Conservation (phyloP, 1,284 basidiomycete genomes). For the Puccinia triticina region DNA sequence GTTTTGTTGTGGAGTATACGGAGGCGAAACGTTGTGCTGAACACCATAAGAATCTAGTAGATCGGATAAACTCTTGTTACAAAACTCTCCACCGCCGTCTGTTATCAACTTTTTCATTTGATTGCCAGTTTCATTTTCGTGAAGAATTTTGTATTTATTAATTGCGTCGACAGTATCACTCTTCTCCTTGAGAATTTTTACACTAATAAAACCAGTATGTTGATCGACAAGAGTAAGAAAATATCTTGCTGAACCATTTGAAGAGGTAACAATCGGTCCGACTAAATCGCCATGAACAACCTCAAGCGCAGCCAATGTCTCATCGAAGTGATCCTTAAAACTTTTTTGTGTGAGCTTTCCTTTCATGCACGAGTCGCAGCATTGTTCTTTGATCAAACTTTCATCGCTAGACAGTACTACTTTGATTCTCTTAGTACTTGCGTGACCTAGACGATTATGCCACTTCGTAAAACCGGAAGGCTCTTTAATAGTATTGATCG, state of each 20-base stretch:
- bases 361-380: background rate
- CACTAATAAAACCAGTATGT: background rate
- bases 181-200: background rate
- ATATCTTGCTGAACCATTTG: background rate
- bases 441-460: background rate
- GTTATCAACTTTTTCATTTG: background rate
- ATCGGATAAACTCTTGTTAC: background rate
- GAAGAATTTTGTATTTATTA: background rate
- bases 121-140: background rate
- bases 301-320: background rate
- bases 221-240: too few relatives aligned
- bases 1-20: background rate
- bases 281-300: background rate
- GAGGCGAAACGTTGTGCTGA: background rate
- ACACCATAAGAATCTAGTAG: background rate
- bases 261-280: background rate
- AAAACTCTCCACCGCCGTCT: background rate
- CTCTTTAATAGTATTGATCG: too few relatives aligned
- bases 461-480: background rate
- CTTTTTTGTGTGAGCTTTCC: background rate
- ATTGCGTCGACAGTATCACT: background rate
- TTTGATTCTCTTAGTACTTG: background rate
- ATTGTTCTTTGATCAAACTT: background rate
- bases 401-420: background rate
- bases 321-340: background rate